Base-by-base conservation (phyloP, 441 rosid species). In the Gossypium lobatum region DNA sequence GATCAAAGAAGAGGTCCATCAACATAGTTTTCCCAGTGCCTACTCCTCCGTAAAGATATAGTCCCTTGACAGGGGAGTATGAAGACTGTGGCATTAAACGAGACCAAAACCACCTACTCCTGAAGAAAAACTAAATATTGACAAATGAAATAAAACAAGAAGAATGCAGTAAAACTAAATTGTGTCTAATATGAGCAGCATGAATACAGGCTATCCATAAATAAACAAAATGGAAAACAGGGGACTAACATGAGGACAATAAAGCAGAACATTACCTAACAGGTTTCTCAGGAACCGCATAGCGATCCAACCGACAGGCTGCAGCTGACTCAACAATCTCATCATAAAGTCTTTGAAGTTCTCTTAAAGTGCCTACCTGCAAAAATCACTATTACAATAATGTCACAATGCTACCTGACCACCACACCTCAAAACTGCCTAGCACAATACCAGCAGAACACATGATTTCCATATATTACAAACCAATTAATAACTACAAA, bases 21-120 rank as follows among this genome's bases (percentile, higher is more conserved):
- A 95, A 82, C 99, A 95, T 95, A 50, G 99, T 95, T 86, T 95
- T 95, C 62, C 99, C 98, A 8, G 99, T 95, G 73, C 99, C 99
- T 16, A 95, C 99, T 60, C 99, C 99, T 62, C 98, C 99, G 70
- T 90, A 91, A 34, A 95, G 93, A 77, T 95, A 95, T 28, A 95
- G 78, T 76, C 99, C 99, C 83, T 85, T 89, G 70, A 94, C 93
- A 0, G 98, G 96, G 34, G 97, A 83, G 79, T 78, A 80, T 37
- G 90, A 84, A 72, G 90, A 71, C 79, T 89, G 97, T 0, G 94
- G 94, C 84, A 89, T 76, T 76, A 94, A 84, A 72, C 95, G 86
- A 71, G 97, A 86, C 97, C 97, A 94, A 54, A 94, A 83, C 98
- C 98, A 94, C 76, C 97, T 82, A 84, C 89, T 93, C 91, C 99